These are phyloP conservation scores for Emmonsia crescens DNA, from an alignment of 2,329 filamentous ascomycete genomes.

Conservation along the genomic window DNA sequence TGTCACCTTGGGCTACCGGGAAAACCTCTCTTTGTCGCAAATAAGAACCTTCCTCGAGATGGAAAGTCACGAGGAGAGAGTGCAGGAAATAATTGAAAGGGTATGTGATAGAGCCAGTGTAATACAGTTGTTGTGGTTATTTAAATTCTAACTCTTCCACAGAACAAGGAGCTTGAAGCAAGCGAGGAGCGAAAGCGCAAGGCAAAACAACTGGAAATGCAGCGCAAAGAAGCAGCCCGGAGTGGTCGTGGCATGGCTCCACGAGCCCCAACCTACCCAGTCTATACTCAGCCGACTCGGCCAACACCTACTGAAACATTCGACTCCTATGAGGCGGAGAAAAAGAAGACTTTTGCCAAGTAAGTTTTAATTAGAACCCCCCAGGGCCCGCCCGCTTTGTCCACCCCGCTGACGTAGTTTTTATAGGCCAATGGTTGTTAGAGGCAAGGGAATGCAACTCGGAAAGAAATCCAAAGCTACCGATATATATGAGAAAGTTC, in stretches of 20 bases:
- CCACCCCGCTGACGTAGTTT: background rate
- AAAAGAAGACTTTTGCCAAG: conserved; percentile 85
- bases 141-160: conserved; percentile 17
- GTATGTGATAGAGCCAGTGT: conserved; percentile 39
- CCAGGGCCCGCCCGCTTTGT: background rate
- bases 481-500: conserved; percentile 93
- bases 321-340: conserved; percentile 91
- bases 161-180: conserved; percentile 98
- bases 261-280: conserved; percentile 72
- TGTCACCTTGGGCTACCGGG: conserved; percentile 87
- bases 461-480: conserved; percentile 98
- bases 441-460: conserved; percentile 97
- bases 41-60: conserved; percentile 99
- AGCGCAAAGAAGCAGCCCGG: conserved; percentile 89
- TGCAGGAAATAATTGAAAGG: conserved; percentile 92
- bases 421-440: conserved; percentile 47
- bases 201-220: conserved; percentile 97
- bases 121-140: conserved; percentile 15
- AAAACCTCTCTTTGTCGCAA: conserved; percentile 91
- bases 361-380: conserved; percentile 31
- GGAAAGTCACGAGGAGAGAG: conserved; percentile 98
- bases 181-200: conserved; percentile 97
- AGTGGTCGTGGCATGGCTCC: conserved; percentile 54
- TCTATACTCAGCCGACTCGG: conserved; percentile 71
- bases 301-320: conserved; percentile 69